These are phyloP conservation scores for Artemisia annua DNA, from an alignment of 129 eudicot species.

Conservation along the genomic window DNA sequence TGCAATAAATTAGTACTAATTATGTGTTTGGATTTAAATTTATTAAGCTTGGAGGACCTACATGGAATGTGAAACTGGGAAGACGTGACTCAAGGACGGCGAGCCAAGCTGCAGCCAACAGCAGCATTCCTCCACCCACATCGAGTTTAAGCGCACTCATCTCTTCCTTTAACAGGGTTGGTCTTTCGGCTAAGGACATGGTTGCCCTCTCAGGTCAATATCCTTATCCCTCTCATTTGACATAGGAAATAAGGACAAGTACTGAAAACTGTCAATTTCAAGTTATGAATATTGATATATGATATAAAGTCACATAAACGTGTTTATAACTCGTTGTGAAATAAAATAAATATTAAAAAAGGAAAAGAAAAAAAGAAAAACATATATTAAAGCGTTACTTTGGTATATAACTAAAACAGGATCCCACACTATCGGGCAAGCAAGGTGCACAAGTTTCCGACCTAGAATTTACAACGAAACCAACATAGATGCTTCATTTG, in stretches of 20 bases:
- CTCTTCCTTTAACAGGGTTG: constrained; percentile 57
- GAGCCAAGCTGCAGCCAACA: constrained; percentile 73
- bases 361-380: too few relatives aligned
- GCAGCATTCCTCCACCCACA: constrained; percentile 76
- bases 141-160: constrained; percentile 58
- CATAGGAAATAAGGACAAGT: background rate
- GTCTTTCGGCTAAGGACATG: constrained; percentile 79
- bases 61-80: constrained; percentile 79
- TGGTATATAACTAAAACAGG: constrained; percentile 34
- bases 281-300: constrained; percentile 30
- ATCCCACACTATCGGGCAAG: constrained; percentile 88
- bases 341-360: too few relatives aligned
- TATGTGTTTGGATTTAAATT: background rate
- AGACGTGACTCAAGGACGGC: constrained; percentile 90
- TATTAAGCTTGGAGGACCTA: constrained; percentile 84
- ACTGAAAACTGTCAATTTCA: constrained; percentile 43
- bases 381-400: background rate
- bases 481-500: constrained; percentile 70
- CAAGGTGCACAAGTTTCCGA: constrained; percentile 82
- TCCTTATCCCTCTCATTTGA: background rate
- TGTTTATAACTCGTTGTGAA: too few relatives aligned
- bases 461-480: constrained; percentile 75
- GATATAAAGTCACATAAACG: too few relatives aligned
- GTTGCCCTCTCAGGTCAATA: constrained; percentile 70
- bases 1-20: constrained; percentile 1